These are phyloP conservation scores for Annona squamosa DNA, from an alignment of 164 flowering plant species.

Conservation along the genomic window DNA sequence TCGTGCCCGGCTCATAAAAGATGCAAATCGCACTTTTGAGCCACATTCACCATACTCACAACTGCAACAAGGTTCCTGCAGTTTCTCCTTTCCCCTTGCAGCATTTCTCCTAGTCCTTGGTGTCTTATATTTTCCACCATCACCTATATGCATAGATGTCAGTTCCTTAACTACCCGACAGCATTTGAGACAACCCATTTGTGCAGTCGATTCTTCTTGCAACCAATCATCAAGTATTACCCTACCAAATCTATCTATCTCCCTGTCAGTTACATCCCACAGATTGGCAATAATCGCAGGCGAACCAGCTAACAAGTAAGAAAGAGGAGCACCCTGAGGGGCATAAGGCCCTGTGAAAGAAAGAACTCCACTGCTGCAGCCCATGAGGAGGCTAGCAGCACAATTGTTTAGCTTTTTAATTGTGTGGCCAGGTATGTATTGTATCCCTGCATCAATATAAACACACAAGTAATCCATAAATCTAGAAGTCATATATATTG, in stretches of 20 bases:
- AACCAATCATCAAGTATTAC: conserved; percentile 75
- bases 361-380: conserved; percentile 91
- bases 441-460: conserved; percentile 47
- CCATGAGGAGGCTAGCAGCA: conserved; percentile 89
- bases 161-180: conserved; percentile 31
- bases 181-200: conserved; percentile 24
- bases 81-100: conserved; percentile 24
- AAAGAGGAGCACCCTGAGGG: conserved; percentile 70
- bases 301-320: conserved; percentile 81
- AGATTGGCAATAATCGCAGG: conserved; percentile 81
- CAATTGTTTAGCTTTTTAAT: conserved; percentile 66
- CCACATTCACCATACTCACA: conserved; percentile 11
- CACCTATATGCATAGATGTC: conserved; percentile 27
- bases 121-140: conserved; percentile 14
- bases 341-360: conserved; percentile 49
- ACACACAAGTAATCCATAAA: not conserved
- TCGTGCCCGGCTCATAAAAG: conserved; percentile 73
- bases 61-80: conserved; percentile 4
- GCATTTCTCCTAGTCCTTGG: conserved; percentile 24
- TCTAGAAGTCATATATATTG: too few relatives aligned
- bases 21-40: conserved; percentile 52
- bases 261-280: conserved; percentile 97
- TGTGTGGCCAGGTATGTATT: conserved; percentile 62
- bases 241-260: conserved; percentile 82
- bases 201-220: conserved; percentile 40